A percentile compares a stretch with the other conserved stretches of the same genome.
Conservation (phyloP, 2,329 filamentous ascomycete genomes). For the Ophiosphaerella herpotricha region DNA sequence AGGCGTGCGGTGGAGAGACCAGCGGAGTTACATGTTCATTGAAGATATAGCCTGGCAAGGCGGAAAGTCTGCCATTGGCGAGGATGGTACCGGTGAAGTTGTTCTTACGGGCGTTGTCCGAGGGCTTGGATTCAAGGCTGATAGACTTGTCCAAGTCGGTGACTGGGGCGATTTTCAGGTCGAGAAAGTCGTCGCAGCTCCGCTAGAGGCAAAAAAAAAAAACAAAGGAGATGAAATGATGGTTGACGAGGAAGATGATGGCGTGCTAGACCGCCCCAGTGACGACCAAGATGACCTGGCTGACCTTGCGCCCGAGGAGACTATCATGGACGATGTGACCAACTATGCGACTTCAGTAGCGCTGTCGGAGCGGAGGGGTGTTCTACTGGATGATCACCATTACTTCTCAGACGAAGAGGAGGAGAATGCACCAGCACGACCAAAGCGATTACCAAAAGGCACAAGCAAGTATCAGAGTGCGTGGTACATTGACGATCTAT, state of each 20-base stretch:
- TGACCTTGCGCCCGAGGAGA: constrained; percentile 84
- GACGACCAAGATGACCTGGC: constrained; percentile 82
- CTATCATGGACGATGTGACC: constrained; percentile 73
- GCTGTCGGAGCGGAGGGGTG: constrained; percentile 70
- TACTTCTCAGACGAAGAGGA: constrained; percentile 92
- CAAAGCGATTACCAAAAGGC: constrained; percentile 81
- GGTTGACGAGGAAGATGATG: constrained; percentile 62
- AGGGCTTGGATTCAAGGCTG: constrained; percentile 84
- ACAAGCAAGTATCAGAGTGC: constrained; percentile 94
- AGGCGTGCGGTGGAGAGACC: constrained; percentile 93
- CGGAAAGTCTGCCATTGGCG: constrained; percentile 47
- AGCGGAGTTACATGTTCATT: constrained; percentile 92
- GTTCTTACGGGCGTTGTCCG: constrained; percentile 83
- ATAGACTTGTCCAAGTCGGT: constrained; percentile 86
- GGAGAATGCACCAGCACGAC: constrained; percentile 61
- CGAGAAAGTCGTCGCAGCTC: constrained; percentile 81
- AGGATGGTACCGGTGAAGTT: constrained; percentile 61
- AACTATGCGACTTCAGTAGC: constrained; percentile 51
- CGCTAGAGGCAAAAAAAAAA: constrained; percentile 62
- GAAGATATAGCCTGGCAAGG: constrained; percentile 78
- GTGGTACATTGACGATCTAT: constrained; percentile 86
- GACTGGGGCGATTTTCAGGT: constrained; percentile 96
- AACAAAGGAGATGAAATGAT: constrained; percentile 70
- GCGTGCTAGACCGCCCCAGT: constrained; percentile 71
- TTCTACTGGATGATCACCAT: constrained; percentile 93